phyloP scores from a whole-genome alignment of 2,329 filamentous ascomycete genomes.

The Hymenoscyphus fructigenus region DNA sequence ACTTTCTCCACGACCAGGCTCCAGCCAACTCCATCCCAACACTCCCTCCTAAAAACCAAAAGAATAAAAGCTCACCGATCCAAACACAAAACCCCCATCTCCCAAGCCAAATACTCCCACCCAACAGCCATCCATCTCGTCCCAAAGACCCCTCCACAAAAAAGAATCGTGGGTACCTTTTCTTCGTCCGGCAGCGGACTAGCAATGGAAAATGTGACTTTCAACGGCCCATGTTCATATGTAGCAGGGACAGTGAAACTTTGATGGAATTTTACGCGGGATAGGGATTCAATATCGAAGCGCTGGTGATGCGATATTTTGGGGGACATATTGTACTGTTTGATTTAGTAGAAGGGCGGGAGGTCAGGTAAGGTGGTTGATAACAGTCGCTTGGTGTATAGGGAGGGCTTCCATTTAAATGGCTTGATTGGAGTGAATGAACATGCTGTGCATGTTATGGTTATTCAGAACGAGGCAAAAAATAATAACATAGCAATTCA shows the following conservation, averaged over 20 bases:
- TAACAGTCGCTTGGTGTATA: too few species aligned
- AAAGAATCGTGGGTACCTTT: conserved; percentile 37
- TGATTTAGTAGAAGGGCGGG: background rate
- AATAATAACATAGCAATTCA: too few species aligned
- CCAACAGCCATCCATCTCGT: conserved; percentile 34
- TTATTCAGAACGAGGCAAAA: background rate
- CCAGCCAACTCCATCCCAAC: background rate
- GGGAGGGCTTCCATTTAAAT: too few species aligned
- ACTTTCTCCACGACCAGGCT: too few species aligned
- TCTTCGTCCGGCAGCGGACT: conserved; percentile 25
- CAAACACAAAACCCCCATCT: conserved; percentile 38
- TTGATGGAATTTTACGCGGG: conserved; percentile 30
- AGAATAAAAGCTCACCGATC: conserved; percentile 38
- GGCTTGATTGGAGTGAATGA: background rate
- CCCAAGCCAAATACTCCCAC: conserved; percentile 35
- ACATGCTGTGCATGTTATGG: too few species aligned
- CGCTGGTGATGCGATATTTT: conserved; percentile 8
- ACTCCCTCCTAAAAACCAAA: background rate
- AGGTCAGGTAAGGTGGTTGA: too few species aligned
- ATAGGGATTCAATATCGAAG: conserved; percentile 18
- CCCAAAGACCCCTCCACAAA: conserved; percentile 41
- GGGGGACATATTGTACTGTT: background rate
- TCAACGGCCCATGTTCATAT: conserved; percentile 17
- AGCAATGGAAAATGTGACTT: conserved; percentile 32
- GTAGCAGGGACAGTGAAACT: conserved; percentile 30